Base-by-base conservation (phyloP, 192 early-diverging fungal genomes). In the Coemansia furcata region DNA sequence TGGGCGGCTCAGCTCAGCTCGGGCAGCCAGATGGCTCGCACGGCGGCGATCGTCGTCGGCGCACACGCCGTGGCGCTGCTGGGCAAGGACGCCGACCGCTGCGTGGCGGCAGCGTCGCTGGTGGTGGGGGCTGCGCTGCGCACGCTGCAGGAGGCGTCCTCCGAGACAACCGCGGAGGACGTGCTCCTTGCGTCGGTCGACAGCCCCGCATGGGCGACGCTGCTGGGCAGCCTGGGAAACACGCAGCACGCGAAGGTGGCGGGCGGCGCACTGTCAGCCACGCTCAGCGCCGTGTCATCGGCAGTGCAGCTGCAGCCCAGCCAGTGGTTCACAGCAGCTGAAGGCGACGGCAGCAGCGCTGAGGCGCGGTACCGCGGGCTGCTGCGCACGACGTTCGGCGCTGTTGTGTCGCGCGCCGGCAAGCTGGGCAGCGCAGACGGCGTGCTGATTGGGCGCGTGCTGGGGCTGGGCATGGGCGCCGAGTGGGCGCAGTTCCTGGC, bases 401-500 rank as follows among this genome's bases (percentile, higher is more conserved):
- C 59, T 1, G 62, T 72, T 14, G 65, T 58, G 1, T 62, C 73
- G 11, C 61, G 67, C 21, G 12, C 44, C 4, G 65, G 72, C 30
- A 62, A 55, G 37, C 72, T 65, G 33, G 35, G 59, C 21, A 42
- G 23, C 35, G 39, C 50, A 0, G 78, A 70, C 42, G 79, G 79
- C 2, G 60, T 70, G 1, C 58, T 84, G 40, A 67, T 74, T 6
- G 74, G 74, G 3, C 69, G 71, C 8, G 5, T 84, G 55, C 55
- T 84, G 19, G 65, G 44, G 12, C 29, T 30, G 15, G 71, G 76
- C 26, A 52, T 72, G 29, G 71, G 69, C 23, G 44, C 32, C 47
- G 76, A 82, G 43, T 82, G 79, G 83, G 69, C 76, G 42, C 66
- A 74, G 78, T 77, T 85, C 69, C 65, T 80, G 38, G 75, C 71